Evolutionary conservation across 441 rosid genomes (phyloP).

Genomic region (Populus tomentosa): DNA sequence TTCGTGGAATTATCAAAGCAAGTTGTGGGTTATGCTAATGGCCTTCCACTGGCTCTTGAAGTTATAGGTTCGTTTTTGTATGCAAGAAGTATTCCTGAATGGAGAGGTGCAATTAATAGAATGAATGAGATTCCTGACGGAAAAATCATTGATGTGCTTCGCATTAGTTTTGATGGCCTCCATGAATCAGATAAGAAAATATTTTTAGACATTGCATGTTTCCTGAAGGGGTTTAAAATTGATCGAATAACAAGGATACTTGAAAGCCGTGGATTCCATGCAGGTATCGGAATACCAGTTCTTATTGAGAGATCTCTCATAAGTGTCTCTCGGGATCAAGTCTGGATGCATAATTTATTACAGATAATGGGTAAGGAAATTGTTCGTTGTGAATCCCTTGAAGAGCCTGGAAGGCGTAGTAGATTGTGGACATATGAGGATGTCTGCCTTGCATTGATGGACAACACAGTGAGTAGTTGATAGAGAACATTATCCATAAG

Average conservation of each 20-base stretch:
- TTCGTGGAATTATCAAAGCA: too few species aligned
- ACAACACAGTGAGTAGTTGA: slow-evolving; percentile 9
- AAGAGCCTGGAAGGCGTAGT: slow-evolving; percentile 12
- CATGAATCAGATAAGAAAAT: slow-evolving; percentile 1
- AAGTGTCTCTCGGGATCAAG: not conserved
- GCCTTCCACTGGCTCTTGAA: not conserved
- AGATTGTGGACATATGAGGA: slow-evolving; percentile 6
- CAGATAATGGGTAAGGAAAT: slow-evolving; percentile 22
- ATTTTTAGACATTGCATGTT: slow-evolving; percentile 12
- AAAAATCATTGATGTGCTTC: slow-evolving; percentile 3
- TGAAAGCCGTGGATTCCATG: not conserved
- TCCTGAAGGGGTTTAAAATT: not conserved
- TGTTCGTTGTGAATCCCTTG: not conserved
- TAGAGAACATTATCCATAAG: not conserved
- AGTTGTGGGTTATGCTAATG: too few species aligned
- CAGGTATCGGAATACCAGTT: not conserved
- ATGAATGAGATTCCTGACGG: slow-evolving; percentile 16
- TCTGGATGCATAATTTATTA: slow-evolving; percentile 19
- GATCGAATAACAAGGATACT: slow-evolving; percentile 1
- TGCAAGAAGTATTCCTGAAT: not conserved
- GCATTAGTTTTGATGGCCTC: slow-evolving; percentile 10
- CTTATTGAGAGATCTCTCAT: slow-evolving; percentile 10
- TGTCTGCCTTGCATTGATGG: not conserved
- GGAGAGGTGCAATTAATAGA: slow-evolving; percentile 28
- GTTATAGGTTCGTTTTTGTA: slow-evolving; percentile 13